Conservation (phyloP, 2,329 filamentous ascomycete species). For the Aphanoascus verrucosus region DNA sequence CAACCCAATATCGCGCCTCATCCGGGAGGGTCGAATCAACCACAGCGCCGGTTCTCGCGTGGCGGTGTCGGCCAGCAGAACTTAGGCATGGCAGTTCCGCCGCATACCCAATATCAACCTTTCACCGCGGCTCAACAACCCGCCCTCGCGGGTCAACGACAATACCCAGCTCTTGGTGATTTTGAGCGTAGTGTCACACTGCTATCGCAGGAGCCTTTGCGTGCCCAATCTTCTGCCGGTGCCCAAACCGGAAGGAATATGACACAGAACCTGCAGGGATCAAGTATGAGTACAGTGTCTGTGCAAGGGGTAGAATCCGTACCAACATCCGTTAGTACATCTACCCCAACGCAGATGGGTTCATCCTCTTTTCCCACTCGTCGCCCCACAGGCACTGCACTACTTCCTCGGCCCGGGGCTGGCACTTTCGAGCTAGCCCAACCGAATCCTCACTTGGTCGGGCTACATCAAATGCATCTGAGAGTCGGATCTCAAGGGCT, state of each 20-base stretch:
- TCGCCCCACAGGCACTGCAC: neutral
- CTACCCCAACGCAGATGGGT: neutral
- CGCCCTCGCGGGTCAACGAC: neutral
- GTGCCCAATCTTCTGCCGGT: neutral
- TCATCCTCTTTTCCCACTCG: neutral
- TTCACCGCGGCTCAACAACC: neutral
- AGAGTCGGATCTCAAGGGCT: conserved; percentile 19
- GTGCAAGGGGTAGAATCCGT: too few species aligned
- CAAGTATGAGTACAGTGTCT: neutral
- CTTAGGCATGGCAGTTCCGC: neutral
- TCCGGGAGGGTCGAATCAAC: neutral
- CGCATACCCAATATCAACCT: neutral
- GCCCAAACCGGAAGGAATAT: neutral
- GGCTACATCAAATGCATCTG: conserved; percentile 50
- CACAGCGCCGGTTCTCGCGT: neutral
- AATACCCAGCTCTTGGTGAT: neutral
- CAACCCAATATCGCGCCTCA: neutral
- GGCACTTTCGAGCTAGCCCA: conserved; percentile 30
- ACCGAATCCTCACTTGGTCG: conserved; percentile 38
- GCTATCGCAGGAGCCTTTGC: neutral
- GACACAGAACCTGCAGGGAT: neutral
- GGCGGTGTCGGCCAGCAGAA: too few species aligned
- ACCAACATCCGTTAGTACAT: neutral
- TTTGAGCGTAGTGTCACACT: too few species aligned
- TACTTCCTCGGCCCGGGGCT: conserved; percentile 29